Percentiles rank a stretch among this genome's conserved stretches.
Conservation (phyloP, 164 flowering plant species). For the Litsea cubeba region DNA sequence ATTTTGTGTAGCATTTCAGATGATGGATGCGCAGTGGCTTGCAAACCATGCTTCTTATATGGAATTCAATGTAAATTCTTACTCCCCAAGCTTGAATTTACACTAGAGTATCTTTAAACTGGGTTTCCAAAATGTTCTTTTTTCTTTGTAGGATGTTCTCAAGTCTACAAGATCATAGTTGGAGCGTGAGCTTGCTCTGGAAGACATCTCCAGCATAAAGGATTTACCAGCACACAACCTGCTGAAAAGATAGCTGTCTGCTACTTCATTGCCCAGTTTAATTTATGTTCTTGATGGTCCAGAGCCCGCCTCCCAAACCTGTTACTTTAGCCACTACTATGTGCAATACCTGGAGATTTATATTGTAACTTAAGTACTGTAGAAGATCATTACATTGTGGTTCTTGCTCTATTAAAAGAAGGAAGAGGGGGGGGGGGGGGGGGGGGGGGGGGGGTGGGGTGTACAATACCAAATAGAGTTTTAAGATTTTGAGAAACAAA, state of each 20-base stretch:
- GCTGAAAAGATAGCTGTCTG: slow-evolving; percentile 17
- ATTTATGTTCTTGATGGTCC: no score
- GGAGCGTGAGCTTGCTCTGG: slow-evolving; percentile 65
- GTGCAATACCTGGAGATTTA: no score
- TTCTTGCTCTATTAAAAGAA: no score
- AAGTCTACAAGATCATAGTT: slow-evolving; percentile 69
- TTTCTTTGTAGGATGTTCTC: slow-evolving; percentile 57
- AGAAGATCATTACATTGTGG: no score
- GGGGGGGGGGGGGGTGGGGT: no score
- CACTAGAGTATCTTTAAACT: not conserved
- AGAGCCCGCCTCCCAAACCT: no score
- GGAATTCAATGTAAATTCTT: slow-evolving; percentile 80
- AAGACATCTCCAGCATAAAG: slow-evolving; percentile 43
- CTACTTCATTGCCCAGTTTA: no score
- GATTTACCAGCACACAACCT: slow-evolving; percentile 72
- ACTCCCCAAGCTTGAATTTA: not conserved
- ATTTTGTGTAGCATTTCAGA: slow-evolving; percentile 57
- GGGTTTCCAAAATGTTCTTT: not conserved
- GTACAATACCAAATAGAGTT: no score
- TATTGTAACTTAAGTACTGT: no score
- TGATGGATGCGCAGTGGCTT: slow-evolving; percentile 90
- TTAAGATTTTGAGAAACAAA: no score
- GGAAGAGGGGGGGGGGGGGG: no score
- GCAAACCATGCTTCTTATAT: slow-evolving; percentile 80
- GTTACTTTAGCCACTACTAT: no score